Evolutionary conservation across 768 basidiomycete genomes (phyloP).

Genomic region (Termitomyces sp.): DNA sequence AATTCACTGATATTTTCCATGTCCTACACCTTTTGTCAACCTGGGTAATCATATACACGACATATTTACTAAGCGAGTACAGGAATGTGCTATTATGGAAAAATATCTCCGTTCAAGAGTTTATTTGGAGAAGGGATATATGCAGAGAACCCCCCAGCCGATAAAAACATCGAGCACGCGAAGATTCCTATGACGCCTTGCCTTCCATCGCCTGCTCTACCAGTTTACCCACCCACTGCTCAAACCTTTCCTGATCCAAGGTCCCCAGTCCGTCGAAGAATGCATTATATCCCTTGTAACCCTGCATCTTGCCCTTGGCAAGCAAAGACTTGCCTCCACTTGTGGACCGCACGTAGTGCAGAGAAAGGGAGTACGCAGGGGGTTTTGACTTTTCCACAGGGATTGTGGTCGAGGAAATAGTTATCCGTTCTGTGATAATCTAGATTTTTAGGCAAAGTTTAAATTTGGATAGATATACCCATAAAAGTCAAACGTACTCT

Average conservation of each 20-base stretch:
- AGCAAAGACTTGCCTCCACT: constrained; percentile 85
- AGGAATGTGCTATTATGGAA: not conserved
- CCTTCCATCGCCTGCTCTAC: constrained; percentile 73
- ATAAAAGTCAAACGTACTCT: constrained; percentile 42
- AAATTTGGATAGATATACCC: not conserved
- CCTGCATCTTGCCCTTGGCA: constrained; percentile 56
- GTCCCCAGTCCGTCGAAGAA: constrained; percentile 82
- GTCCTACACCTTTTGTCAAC: not conserved
- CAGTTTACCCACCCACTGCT: constrained; percentile 70
- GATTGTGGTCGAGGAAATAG: constrained; percentile 61
- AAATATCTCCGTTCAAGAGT: not conserved
- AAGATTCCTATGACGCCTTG: constrained; percentile 31
- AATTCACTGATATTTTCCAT: not conserved
- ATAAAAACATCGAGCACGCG: not conserved
- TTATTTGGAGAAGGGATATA: not conserved
- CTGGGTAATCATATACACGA: not conserved
- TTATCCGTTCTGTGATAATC: constrained; percentile 91
- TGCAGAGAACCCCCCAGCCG: not conserved
- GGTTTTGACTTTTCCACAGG: constrained; percentile 48
- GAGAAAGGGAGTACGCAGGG: constrained; percentile 61
- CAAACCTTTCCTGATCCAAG: constrained; percentile 72
- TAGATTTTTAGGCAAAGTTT: constrained; percentile 39
- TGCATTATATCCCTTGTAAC: constrained; percentile 51
- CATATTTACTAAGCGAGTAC: not conserved
- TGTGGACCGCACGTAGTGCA: constrained; percentile 73